Percentiles rank a stretch among this genome's conserved stretches.
phyloP scores from a whole-genome alignment of 2,329 filamentous ascomycete genomes.

The Cladophialophora exuberans region DNA sequence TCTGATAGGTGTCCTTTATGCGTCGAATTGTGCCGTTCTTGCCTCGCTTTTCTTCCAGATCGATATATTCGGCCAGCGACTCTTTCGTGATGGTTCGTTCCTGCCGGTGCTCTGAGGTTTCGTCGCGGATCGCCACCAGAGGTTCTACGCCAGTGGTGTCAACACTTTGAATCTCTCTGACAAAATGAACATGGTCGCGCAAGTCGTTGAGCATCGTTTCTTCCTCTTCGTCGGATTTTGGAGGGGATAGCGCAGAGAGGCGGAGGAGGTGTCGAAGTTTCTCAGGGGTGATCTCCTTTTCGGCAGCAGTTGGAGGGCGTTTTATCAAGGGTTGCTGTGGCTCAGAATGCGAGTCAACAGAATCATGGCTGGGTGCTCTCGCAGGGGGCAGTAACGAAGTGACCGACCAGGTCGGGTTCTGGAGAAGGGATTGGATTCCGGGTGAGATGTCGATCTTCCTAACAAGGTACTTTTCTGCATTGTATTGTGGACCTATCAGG shows the following conservation, averaged over 20 bases:
- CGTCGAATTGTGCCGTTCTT: slow-evolving; percentile 53
- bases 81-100: slow-evolving; percentile 46
- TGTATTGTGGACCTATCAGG: slow-evolving; percentile 11
- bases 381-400: slow-evolving; percentile 66
- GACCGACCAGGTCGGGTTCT: slow-evolving; percentile 81
- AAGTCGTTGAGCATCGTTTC: slow-evolving; percentile 72
- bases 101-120: slow-evolving; percentile 44
- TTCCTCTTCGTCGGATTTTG: slow-evolving; percentile 63
- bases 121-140: slow-evolving; percentile 78
- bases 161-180: slow-evolving; percentile 80
- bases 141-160: slow-evolving; percentile 74
- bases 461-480: slow-evolving; percentile 14
- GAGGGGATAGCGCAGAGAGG: slow-evolving; percentile 82
- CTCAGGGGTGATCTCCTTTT: slow-evolving; percentile 60
- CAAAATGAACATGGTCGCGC: slow-evolving; percentile 83
- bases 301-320: neutral
- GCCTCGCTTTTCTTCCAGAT: slow-evolving; percentile 46
- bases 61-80: slow-evolving; percentile 42
- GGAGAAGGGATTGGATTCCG: slow-evolving; percentile 54
- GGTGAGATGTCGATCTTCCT: slow-evolving; percentile 26
- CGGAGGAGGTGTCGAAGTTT: slow-evolving; percentile 84
- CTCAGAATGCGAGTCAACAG: neutral
- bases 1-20: slow-evolving; percentile 39
- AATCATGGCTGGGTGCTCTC: neutral
- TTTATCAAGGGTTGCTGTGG: neutral